Evolutionary conservation across 2,329 filamentous ascomycete species (phyloP).

Genomic region (Trichoderma sp.): DNA sequence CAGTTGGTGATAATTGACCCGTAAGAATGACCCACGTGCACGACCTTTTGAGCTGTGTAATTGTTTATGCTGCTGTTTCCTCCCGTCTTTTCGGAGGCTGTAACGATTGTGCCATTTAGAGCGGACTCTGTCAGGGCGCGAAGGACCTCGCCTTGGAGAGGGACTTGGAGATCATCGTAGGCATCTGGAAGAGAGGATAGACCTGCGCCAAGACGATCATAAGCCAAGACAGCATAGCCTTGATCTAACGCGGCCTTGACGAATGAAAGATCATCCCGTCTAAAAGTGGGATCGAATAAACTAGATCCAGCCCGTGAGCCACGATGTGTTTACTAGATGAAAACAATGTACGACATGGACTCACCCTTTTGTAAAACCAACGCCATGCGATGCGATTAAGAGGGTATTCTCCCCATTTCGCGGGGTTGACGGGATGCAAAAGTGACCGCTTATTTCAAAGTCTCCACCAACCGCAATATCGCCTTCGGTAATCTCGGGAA

Average conservation of each 20-base stretch:
- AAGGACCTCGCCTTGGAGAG: background rate
- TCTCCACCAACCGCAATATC: background rate
- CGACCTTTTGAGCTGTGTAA: background rate
- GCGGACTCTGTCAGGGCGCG: background rate
- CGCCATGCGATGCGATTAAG: background rate
- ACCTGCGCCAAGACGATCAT: background rate
- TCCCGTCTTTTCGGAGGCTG: no score
- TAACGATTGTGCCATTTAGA: background rate
- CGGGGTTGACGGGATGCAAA: background rate
- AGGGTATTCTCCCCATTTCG: background rate
- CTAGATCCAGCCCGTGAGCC: background rate
- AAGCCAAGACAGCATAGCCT: background rate
- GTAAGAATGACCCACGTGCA: background rate
- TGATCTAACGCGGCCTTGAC: background rate
- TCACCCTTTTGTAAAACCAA: background rate
- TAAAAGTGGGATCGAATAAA: background rate
- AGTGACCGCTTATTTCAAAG: background rate
- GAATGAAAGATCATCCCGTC: background rate
- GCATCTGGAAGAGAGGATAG: background rate
- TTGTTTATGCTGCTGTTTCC: background rate
- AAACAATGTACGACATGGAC: background rate
- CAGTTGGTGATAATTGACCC: background rate
- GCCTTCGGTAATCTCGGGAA: background rate
- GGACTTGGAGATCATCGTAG: background rate
- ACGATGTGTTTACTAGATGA: background rate